Evolutionary conservation across 1,284 basidiomycete genomes (phyloP), one percentile per base, ranked within the genome.

Genomic region (Cryptococcus floricola): DNA sequence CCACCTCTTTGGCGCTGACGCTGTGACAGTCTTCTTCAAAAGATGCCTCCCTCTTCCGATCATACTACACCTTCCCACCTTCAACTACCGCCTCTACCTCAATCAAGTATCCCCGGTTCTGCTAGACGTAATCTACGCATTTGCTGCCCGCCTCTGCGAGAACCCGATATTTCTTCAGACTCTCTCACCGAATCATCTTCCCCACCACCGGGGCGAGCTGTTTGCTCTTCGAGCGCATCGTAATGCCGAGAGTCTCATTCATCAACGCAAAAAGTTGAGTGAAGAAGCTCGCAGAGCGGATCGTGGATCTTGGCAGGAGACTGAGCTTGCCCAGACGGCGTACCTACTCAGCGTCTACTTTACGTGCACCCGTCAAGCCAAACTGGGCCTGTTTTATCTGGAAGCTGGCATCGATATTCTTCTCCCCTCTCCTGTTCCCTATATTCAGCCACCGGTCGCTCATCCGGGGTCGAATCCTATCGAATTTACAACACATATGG

Each of bases 21-120:
- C 6, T 10, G n/a, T 14, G 34, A 10, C 43, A 74, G 72, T 70
- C 66, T 79, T 79, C 64, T 73, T 79, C 59, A 68, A 71, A 16
- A 69, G 73, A 31, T 68, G 78, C 7, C 70, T 71, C 18, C 78
- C 79, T 27, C 76, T 75, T 61, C 68, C 66, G 41, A 62, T 70
- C 42, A 75, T 79, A 68, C 67, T 79, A 50, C 78, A 80, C 60
- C 64, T 67, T 19, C 69, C 78, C 25, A 78, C 76, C 3, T 79
- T 80, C 66, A 64, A 75, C 10, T 71, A 79, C 54, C 75, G 78
- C 12, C 65, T 76, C 13, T 78, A 77, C 58, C 71, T 75, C 39
- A 68, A 66, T 38, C 71, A 71, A 46, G 67, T 75, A 4, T 75
- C 77, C 13, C 71, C 74, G 5, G 65, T 76, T 42, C 67, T 79